Evolutionary conservation across 75 land plant species (phyloP).

Genomic region (Pinus albicaulis): DNA sequence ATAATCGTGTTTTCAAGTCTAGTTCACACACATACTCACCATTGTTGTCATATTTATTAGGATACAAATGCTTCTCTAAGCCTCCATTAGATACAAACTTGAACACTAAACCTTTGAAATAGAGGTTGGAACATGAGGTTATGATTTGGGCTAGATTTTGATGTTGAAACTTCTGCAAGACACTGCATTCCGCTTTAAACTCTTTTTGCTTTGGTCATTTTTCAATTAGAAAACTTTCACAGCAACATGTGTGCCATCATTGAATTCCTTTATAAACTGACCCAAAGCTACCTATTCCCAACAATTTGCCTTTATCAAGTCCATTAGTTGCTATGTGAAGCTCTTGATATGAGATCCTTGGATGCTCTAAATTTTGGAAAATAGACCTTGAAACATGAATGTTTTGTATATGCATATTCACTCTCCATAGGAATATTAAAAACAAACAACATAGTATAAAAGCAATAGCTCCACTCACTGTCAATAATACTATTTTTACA

Average conservation of each 20-base stretch:
- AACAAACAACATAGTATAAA: not conserved
- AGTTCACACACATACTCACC: not conserved
- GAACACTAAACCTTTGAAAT: constrained; percentile 3
- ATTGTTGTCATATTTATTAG: not conserved
- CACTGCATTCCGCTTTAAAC: not conserved
- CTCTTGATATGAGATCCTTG: constrained; percentile 6
- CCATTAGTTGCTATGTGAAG: not conserved
- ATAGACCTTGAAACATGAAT: not conserved
- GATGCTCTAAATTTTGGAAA: not conserved
- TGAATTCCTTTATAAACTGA: not conserved
- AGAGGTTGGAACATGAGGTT: not conserved
- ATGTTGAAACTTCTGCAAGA: not conserved
- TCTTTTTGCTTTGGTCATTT: not conserved
- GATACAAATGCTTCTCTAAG: not conserved
- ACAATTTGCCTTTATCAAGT: not conserved
- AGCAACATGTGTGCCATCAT: constrained; percentile 4
- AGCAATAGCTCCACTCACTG: not conserved
- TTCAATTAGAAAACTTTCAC: not conserved
- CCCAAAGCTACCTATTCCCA: constrained; percentile 8
- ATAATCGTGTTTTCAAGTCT: constrained; percentile 1
- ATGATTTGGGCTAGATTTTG: not conserved
- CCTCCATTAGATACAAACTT: not conserved
- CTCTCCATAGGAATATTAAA: not conserved
- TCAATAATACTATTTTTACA: not conserved
- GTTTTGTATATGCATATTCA: constrained; percentile 2